Evolutionary conservation across 805 yeast species (phyloP).

Genomic region (Yamadazyma paraphyllophila): DNA sequence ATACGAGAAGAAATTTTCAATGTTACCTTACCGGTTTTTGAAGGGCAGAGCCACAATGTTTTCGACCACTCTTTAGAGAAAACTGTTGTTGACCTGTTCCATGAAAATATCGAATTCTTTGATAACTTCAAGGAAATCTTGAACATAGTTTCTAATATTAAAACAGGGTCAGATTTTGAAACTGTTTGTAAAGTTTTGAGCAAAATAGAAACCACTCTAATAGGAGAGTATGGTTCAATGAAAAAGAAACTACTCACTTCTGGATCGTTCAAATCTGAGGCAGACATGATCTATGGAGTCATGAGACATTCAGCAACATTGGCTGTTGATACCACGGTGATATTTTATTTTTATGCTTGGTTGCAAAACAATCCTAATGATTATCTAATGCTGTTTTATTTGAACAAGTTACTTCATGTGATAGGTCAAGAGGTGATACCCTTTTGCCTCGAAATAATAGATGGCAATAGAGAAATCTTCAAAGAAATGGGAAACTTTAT

Average conservation of each 20-base stretch:
- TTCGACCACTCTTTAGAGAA: not conserved
- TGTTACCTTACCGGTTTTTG: not conserved
- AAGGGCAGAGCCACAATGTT: not conserved
- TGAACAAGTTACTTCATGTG: conserved; percentile 28
- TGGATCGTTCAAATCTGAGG: not conserved
- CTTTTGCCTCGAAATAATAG: conserved; percentile 27
- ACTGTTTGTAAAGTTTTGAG: not conserved
- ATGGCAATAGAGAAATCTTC: conserved; percentile 31
- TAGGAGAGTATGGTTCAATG: conserved; percentile 2
- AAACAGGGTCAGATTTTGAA: not conserved
- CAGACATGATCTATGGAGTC: not conserved
- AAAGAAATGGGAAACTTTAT: conserved; percentile 32
- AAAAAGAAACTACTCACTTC: not conserved
- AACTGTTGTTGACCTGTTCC: not conserved
- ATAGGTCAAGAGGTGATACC: conserved; percentile 32
- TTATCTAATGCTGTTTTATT: conserved; percentile 30
- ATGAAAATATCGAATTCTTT: not conserved
- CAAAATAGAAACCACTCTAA: not conserved
- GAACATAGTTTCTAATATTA: not conserved
- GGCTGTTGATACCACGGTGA: conserved; percentile 17
- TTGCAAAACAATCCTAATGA: conserved; percentile 31
- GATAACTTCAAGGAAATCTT: not conserved
- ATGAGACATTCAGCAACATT: not conserved
- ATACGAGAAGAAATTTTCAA: not conserved
- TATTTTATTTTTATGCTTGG: conserved; percentile 34